These are phyloP conservation scores for Chrysosporium queenslandicum DNA, from an alignment of 2,329 filamentous ascomycete species.

Conservation along the genomic window DNA sequence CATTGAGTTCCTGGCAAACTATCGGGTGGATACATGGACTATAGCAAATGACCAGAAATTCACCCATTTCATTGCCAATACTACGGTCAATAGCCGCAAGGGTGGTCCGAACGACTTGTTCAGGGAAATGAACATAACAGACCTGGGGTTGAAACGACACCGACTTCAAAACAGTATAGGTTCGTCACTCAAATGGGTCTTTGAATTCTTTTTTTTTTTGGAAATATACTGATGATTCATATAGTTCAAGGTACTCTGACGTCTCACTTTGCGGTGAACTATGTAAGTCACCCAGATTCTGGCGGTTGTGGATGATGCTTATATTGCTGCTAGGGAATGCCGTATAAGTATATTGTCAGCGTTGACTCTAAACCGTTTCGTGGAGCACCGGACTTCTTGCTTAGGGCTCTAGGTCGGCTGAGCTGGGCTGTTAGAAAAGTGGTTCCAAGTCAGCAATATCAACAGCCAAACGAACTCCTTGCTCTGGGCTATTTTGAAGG, in stretches of 20 bases:
- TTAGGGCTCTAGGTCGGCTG: conserved; percentile 40
- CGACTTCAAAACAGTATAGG: conserved; percentile 27
- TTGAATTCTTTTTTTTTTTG: no score
- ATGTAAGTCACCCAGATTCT: conserved; percentile 25
- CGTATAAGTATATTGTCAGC: conserved; percentile 50
- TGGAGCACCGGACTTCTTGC: conserved; percentile 35
- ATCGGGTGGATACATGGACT: conserved; percentile 27
- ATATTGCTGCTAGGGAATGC: conserved; percentile 39
- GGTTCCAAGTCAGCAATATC: conserved; percentile 23
- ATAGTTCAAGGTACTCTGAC: conserved; percentile 33
- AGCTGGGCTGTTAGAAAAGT: conserved; percentile 44
- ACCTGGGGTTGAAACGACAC: conserved; percentile 41
- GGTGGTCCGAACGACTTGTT: conserved; percentile 56
- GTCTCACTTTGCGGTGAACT: conserved; percentile 42
- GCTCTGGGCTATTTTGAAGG: conserved; percentile 47
- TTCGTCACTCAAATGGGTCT: no score
- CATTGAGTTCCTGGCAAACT: conserved; percentile 22
- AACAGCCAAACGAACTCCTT: conserved; percentile 48
- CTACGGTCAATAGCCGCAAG: conserved; percentile 40
- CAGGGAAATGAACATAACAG: conserved; percentile 35
- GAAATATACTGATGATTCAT: no score
- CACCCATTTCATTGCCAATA: conserved; percentile 49
- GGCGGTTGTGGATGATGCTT: not conserved
- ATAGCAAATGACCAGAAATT: conserved; percentile 37
- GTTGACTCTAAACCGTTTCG: conserved; percentile 38